phyloP scores from a whole-genome alignment of 2,329 filamentous ascomycete genomes.

The Fusarium marasasianum region DNA sequence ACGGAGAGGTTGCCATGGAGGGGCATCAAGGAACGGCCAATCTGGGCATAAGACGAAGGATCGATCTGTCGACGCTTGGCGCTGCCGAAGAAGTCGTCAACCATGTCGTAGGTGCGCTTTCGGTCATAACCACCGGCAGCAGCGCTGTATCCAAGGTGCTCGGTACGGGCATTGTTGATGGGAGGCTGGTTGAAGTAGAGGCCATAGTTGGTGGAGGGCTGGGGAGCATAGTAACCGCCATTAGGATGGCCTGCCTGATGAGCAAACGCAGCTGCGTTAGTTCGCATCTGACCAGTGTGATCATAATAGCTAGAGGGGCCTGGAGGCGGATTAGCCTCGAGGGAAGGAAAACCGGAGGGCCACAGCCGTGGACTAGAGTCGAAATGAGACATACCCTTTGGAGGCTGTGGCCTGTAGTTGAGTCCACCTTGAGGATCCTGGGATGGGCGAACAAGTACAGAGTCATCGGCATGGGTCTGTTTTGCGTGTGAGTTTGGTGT shows the following conservation, averaged over 20 bases:
- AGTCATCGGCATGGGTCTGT: conserved; percentile 92
- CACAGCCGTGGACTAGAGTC: conserved; percentile 19
- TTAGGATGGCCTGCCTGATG: conserved; percentile 63
- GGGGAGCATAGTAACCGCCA: conserved; percentile 66
- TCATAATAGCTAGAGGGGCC: conserved; percentile 70
- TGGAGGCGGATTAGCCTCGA: conserved; percentile 57
- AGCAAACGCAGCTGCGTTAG: conserved; percentile 63
- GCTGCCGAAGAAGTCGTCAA: conserved; percentile 94
- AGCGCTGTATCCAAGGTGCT: conserved; percentile 71
- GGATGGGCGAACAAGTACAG: conserved; percentile 69
- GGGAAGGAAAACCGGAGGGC: conserved; percentile 40
- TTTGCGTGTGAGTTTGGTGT: conserved; percentile 32
- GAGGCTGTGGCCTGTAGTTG: conserved; percentile 63
- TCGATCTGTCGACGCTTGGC: conserved; percentile 93
- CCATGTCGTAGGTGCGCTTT: conserved; percentile 85
- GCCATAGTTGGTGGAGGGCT: conserved; percentile 68
- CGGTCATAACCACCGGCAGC: conserved; percentile 69
- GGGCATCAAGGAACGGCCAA: conserved; percentile 87
- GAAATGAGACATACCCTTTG: conserved; percentile 60
- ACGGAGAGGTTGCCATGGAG: conserved; percentile 77
- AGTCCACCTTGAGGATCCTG: conserved; percentile 63
- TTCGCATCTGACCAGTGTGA: conserved; percentile 71
- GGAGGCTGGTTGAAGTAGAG: conserved; percentile 80
- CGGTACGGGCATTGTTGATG: conserved; percentile 62
- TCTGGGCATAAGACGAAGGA: conserved; percentile 86